Percentiles rank a stretch among this genome's conserved stretches.
phyloP scores from a whole-genome alignment of 78 protist species.

The Planoprotostelium fungivorum region DNA sequence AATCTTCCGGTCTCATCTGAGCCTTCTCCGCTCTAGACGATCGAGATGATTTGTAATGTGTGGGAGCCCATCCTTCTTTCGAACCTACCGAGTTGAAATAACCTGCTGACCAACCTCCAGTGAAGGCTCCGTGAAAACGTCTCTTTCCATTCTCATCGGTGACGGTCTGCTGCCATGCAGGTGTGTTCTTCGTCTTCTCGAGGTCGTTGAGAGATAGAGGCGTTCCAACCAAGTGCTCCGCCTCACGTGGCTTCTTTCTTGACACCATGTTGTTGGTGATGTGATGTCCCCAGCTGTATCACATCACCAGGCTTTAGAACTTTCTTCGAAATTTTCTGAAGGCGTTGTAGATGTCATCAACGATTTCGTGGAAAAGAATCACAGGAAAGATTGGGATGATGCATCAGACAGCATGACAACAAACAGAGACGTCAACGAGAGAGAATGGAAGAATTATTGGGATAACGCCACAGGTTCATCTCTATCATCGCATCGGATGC shows the following conservation, averaged over 20 bases:
- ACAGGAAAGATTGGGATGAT: too few relatives aligned
- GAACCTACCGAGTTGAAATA: constrained; percentile 93
- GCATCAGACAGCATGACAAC: too few relatives aligned
- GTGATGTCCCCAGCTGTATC: too few relatives aligned
- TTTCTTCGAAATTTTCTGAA: too few relatives aligned
- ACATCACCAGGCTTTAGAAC: too few relatives aligned
- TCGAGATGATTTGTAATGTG: constrained; percentile 51
- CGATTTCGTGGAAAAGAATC: too few relatives aligned
- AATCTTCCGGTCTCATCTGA: constrained; percentile 55
- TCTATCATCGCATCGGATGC: background rate
- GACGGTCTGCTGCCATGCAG: constrained; percentile 57
- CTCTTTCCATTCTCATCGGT: constrained; percentile 75
- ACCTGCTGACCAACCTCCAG: constrained; percentile 97
- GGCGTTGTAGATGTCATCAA: too few relatives aligned
- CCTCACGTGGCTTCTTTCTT: background rate
- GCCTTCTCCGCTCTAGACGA: background rate
- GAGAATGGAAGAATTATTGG: background rate
- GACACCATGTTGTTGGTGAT: background rate
- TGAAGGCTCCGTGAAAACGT: constrained; percentile 96
- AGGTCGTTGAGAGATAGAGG: background rate
- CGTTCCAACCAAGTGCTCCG: background rate
- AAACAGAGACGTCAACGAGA: background rate
- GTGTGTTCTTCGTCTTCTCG: constrained; percentile 11
- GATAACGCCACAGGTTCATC: background rate
- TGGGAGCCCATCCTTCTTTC: constrained; percentile 84